A percentile compares a stretch with the other conserved stretches of the same genome.
Conservation (phyloP, 2,329 filamentous ascomycete genomes). For the Pyrenochaeta sp. region DNA sequence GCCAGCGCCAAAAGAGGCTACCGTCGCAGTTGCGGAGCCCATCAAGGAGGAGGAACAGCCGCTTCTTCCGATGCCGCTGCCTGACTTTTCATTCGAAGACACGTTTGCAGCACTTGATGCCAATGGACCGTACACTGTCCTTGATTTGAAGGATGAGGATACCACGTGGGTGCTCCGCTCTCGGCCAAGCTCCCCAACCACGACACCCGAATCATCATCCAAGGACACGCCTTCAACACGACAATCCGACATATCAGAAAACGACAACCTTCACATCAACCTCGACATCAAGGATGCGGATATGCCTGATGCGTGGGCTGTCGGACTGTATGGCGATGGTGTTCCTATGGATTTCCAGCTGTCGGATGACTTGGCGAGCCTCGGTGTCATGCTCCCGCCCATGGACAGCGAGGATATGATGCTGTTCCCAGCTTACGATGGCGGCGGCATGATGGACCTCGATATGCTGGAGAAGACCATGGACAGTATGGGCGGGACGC, state of each 20-base stretch:
- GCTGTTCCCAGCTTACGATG: slow-evolving; percentile 39
- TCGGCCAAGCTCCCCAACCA: slow-evolving; percentile 40
- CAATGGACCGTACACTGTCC: slow-evolving; percentile 40
- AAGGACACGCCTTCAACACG: slow-evolving; percentile 50
- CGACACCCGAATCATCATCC: slow-evolving; percentile 46
- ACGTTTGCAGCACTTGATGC: slow-evolving; percentile 43
- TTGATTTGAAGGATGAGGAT: slow-evolving; percentile 48
- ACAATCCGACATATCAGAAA: slow-evolving; percentile 54
- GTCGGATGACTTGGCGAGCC: slow-evolving; percentile 40
- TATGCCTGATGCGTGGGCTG: slow-evolving; percentile 44
- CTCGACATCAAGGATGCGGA: slow-evolving; percentile 47
- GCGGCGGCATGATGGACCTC: slow-evolving; percentile 42
- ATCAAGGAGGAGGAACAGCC: slow-evolving; percentile 35
- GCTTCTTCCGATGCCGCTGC: slow-evolving; percentile 35
- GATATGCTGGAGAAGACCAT: slow-evolving; percentile 44
- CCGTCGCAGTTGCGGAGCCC: slow-evolving; percentile 21
- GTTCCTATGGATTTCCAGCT: slow-evolving; percentile 43
- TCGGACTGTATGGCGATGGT: slow-evolving; percentile 33
- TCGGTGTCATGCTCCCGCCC: slow-evolving; percentile 41
- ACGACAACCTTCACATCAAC: slow-evolving; percentile 52
- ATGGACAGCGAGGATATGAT: slow-evolving; percentile 49
- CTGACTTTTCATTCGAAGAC: slow-evolving; percentile 46
- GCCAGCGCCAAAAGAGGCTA: slow-evolving; percentile 35
- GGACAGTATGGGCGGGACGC: slow-evolving; percentile 35
- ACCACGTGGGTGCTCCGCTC: slow-evolving; percentile 45